Evolutionary conservation across 805 yeast species (phyloP).

Genomic region (Candida ipomoeae): DNA sequence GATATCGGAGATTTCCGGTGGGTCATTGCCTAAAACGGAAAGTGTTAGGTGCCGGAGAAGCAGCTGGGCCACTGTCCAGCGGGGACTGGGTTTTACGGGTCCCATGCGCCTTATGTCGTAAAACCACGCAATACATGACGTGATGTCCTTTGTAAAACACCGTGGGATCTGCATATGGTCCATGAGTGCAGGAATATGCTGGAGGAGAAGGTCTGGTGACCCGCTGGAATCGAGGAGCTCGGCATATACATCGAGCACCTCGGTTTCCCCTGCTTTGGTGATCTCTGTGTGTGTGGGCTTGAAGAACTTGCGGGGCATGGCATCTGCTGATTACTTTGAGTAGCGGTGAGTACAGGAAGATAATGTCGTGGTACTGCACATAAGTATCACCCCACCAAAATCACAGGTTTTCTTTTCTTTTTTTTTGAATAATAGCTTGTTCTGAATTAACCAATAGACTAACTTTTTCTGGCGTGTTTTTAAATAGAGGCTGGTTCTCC

Average conservation of each 20-base stretch:
- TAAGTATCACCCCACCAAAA: neutral
- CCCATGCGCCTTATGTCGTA: constrained; percentile 20
- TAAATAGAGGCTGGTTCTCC: too few species aligned
- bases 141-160: constrained; percentile 32
- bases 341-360: too few species aligned
- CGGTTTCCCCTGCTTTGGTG: constrained; percentile 27
- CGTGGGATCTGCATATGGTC: constrained; percentile 24
- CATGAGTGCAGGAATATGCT: constrained; percentile 25
- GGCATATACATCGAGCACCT: constrained; percentile 32
- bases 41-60: constrained; percentile 30
- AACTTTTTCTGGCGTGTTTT: too few species aligned
- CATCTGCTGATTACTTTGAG: constrained; percentile 6
- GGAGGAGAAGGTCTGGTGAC: constrained; percentile 26
- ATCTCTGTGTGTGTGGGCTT: constrained; percentile 12
- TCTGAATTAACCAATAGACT: too few species aligned
- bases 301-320: constrained; percentile 15
- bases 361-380: neutral
- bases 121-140: constrained; percentile 28
- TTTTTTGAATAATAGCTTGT: too few species aligned
- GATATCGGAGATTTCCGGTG: constrained; percentile 31
- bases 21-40: constrained; percentile 14
- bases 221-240: constrained; percentile 17
- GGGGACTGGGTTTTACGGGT: constrained; percentile 11
- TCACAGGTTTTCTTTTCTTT: too few species aligned
- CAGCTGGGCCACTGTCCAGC: constrained; percentile 24